phyloP scores from a whole-genome alignment of 768 basidiomycete genomes.

The Leccinellum rugosiceps region DNA sequence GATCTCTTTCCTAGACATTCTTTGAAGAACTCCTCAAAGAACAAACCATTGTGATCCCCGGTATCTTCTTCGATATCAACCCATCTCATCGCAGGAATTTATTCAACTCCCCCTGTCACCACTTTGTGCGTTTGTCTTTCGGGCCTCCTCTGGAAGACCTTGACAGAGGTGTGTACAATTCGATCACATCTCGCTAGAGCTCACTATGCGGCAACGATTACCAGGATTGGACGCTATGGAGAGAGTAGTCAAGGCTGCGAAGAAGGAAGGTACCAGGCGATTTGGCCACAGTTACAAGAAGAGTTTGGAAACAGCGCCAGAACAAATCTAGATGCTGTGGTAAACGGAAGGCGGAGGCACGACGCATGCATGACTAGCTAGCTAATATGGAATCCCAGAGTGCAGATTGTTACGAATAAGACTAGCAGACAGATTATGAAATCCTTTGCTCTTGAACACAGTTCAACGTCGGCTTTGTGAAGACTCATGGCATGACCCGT shows the following conservation, averaged over 20 bases:
- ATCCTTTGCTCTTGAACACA: slow-evolving; percentile 63
- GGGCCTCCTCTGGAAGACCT: slow-evolving; percentile 79
- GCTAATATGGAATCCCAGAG: neutral
- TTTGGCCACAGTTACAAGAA: slow-evolving; percentile 74
- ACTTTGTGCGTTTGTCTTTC: slow-evolving; percentile 85
- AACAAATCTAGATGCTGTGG: slow-evolving; percentile 20
- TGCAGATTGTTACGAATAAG: neutral
- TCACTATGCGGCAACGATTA: neutral
- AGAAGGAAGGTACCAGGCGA: slow-evolving; percentile 51
- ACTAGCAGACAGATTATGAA: neutral
- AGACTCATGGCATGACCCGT: slow-evolving; percentile 88
- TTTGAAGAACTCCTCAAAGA: slow-evolving; percentile 93
- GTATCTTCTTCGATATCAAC: slow-evolving; percentile 83
- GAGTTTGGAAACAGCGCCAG: slow-evolving; percentile 41
- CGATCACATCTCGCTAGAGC: neutral
- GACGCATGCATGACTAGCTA: neutral
- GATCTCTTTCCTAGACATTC: slow-evolving; percentile 58
- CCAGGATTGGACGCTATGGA: slow-evolving; percentile 83
- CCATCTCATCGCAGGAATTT: slow-evolving; percentile 83
- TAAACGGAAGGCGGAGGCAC: no score
- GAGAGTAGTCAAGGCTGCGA: slow-evolving; percentile 69
- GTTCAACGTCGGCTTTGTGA: slow-evolving; percentile 73
- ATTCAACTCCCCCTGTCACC: slow-evolving; percentile 87
- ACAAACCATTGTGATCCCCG: slow-evolving; percentile 87
- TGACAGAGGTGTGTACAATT: slow-evolving; percentile 55